Conservation (phyloP, 495 filamentous ascomycete species). For the Daldinia concentrica region DNA sequence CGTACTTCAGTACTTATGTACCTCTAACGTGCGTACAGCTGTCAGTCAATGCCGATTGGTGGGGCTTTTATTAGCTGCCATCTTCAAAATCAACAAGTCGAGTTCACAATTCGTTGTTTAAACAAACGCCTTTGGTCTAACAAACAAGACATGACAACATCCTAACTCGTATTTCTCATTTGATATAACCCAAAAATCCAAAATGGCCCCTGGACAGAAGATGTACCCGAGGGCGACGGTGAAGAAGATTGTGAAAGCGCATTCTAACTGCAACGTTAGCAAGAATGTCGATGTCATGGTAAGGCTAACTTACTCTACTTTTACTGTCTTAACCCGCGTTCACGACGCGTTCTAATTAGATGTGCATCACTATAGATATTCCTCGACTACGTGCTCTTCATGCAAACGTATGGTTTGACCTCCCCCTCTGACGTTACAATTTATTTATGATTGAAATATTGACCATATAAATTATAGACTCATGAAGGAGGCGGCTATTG, state of each 20-base stretch:
- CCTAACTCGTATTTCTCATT: background rate
- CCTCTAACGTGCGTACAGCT: background rate
- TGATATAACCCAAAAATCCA: slow-evolving; percentile 41
- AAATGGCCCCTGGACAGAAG: slow-evolving; percentile 69
- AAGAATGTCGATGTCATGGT: slow-evolving; percentile 91
- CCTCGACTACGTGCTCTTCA: slow-evolving; percentile 88
- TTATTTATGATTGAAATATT: slow-evolving; percentile 10
- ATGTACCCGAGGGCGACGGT: slow-evolving; percentile 86
- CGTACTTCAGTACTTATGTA: background rate
- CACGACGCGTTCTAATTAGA: slow-evolving; percentile 28
- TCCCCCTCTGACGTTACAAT: background rate
- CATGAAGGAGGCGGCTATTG: slow-evolving; percentile 83
- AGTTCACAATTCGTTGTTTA: background rate
- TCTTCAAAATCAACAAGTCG: slow-evolving; percentile 9
- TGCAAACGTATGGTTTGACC: slow-evolving; percentile 72
- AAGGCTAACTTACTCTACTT: slow-evolving; percentile 43
- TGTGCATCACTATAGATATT: slow-evolving; percentile 68
- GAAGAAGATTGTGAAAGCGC: slow-evolving; percentile 89
- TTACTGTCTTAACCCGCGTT: slow-evolving; percentile 13
- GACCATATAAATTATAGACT: slow-evolving; percentile 61
- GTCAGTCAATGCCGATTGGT: background rate
- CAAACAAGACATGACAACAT: background rate
- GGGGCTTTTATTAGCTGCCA: background rate
- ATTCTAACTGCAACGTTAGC: slow-evolving; percentile 78
- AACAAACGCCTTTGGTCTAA: background rate